A percentile compares a stretch with the other conserved stretches of the same genome.
These are phyloP conservation scores for Schoenoplectus triqueter DNA, from an alignment of 202 grass and related monocot genomes.

Conservation along the genomic window DNA sequence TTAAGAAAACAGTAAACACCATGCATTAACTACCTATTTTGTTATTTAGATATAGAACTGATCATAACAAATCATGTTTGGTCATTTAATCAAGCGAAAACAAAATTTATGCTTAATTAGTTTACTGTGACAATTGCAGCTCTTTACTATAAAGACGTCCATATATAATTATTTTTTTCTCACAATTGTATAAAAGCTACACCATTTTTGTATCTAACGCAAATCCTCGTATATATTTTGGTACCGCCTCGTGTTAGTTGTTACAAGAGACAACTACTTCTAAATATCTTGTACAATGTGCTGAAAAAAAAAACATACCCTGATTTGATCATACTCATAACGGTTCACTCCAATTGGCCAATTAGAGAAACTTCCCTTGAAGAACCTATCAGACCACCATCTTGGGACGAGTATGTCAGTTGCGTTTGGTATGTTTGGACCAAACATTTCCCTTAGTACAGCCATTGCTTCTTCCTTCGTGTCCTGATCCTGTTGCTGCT, in stretches of 20 bases:
- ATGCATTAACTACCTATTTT: too few species aligned
- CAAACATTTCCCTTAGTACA: conserved; percentile 68
- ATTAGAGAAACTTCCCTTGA: conserved; percentile 70
- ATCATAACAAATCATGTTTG: too few species aligned
- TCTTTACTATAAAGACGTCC: neutral
- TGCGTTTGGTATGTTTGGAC: conserved; percentile 48
- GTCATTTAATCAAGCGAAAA: too few species aligned
- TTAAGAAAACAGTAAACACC: too few species aligned
- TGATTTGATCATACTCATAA: conserved; percentile 60
- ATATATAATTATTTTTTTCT: neutral
- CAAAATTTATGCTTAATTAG: too few species aligned
- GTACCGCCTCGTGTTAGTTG: too few species aligned
- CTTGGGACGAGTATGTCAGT: conserved; percentile 60
- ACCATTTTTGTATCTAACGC: neutral
- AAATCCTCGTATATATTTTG: neutral
- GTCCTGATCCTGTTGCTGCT: conserved; percentile 56
- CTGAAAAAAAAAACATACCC: conserved; percentile 36
- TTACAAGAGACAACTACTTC: too few species aligned
- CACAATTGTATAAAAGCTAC: neutral
- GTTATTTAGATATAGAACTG: too few species aligned
- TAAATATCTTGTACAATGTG: neutral
- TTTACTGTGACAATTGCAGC: neutral
- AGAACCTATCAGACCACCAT: conserved; percentile 78
- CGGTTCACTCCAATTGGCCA: conserved; percentile 75
- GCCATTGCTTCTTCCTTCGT: conserved; percentile 62